Evolutionary conservation across 352 stramenopile genomes (phyloP).

Genomic region (Globisporangium abappressorium): DNA sequence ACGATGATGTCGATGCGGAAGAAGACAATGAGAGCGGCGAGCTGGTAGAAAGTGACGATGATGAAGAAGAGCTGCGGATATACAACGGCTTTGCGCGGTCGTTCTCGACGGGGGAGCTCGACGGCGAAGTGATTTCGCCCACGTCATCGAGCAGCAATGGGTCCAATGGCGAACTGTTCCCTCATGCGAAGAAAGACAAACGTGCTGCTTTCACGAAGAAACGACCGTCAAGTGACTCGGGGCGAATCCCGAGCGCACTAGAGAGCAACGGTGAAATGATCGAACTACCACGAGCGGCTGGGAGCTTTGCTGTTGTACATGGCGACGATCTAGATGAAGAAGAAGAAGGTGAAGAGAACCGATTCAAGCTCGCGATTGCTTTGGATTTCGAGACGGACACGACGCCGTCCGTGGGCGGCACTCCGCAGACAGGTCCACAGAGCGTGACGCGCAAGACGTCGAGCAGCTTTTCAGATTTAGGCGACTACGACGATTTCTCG

Average conservation of each 20-base stretch:
- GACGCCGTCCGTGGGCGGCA: slow-evolving; percentile 24
- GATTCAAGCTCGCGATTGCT: slow-evolving; percentile 52
- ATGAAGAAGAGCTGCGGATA: slow-evolving; percentile 11
- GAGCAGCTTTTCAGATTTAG: slow-evolving; percentile 86
- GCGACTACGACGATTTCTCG: slow-evolving; percentile 82
- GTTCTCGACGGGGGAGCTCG: slow-evolving; percentile 1
- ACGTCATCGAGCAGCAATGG: slow-evolving; percentile 62
- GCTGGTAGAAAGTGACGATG: not conserved
- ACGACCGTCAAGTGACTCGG: slow-evolving; percentile 18
- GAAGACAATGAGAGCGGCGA: slow-evolving; percentile 8
- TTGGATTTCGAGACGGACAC: slow-evolving; percentile 69
- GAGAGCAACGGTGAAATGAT: slow-evolving; percentile 16
- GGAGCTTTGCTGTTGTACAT: slow-evolving; percentile 25
- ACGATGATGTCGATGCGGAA: slow-evolving; percentile 12
- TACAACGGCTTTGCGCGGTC: slow-evolving; percentile 15
- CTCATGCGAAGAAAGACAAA: not conserved
- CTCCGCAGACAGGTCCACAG: slow-evolving; percentile 25
- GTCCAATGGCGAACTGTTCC: slow-evolving; percentile 31
- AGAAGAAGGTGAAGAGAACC: slow-evolving; percentile 32
- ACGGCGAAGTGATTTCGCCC: slow-evolving; percentile 34
- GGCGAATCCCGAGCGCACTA: slow-evolving; percentile 23
- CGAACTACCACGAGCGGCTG: not conserved
- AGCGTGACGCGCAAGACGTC: slow-evolving; percentile 75
- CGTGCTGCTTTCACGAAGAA: slow-evolving; percentile 9
- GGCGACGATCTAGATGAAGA: slow-evolving; percentile 21